Evolutionary conservation across 116 monocot species (phyloP), one percentile per base, ranked within the genome.

Genomic region (Posidonia oceanica): DNA sequence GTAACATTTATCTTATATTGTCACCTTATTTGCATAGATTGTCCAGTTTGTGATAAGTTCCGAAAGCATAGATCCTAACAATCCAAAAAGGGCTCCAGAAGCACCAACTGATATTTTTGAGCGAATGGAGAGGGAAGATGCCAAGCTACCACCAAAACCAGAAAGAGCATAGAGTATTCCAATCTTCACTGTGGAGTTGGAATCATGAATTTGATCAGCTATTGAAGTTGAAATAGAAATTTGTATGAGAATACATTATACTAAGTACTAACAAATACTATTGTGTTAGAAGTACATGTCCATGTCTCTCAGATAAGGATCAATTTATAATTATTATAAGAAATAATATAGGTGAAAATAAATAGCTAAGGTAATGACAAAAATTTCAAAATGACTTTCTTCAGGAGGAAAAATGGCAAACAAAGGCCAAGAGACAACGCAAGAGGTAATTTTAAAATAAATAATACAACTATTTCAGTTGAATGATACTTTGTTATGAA

Each of bases 41-140:
- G 88, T 80, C 91, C 91, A 92, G 54, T 92, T 92, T 55, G 72
- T 86, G 22, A 88, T 75, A 22, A 92, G 88, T 39, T 91, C 91
- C 13, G 91, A 91, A 75, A 91, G 85, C 91, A 91, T 91, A 20
- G 81, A 80, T 11, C 91, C 91, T 22, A 92, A 70, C 21, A 92
- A 67, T 69, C 88, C 91, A 64, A 88, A 88, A 52, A 92, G 72
- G 13, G 88, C 81, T 39, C 91, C 91, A 7, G 88, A 92, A 13
- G 91, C 88, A 20, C 69, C 69, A 36, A 69, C 69, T 36, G 69
- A 69, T 40, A 81, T 77, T 29, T 67, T 79, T 17, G 75, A 75
- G 59, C 62, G 71, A 18, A 83, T 75, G 52, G 78, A 81, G 54
- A 88, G 67, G 54, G 74, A 69, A 20, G 85, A 88, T 69, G 85